phyloP scores from a whole-genome alignment of 2,329 filamentous ascomycete genomes.

The Tolypocladium pustulatum region DNA sequence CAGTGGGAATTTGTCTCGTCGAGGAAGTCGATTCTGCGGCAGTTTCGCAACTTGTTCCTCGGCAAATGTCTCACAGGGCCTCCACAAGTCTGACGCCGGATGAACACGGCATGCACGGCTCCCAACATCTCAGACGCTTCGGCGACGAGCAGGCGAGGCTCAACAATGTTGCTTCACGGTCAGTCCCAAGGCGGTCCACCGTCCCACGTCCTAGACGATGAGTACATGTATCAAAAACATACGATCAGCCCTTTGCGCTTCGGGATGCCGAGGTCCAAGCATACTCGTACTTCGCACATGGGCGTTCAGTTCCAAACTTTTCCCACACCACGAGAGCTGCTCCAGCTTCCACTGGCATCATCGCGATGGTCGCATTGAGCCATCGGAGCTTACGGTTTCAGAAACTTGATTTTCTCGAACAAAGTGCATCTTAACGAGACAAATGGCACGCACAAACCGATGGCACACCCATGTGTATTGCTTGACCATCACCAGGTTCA shows the following conservation, averaged over 20 bases:
- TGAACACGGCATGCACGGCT: background rate
- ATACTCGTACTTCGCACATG: background rate
- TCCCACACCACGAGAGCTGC: too few species aligned
- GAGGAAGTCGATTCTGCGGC: background rate
- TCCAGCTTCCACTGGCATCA: background rate
- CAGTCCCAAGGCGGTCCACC: background rate
- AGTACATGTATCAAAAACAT: background rate
- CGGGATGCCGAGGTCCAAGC: background rate
- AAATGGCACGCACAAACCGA: background rate
- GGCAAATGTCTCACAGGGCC: background rate
- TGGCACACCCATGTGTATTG: background rate
- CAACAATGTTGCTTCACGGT: background rate
- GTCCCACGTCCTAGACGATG: background rate
- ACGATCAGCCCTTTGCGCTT: background rate
- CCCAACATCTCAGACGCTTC: background rate
- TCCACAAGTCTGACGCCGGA: background rate
- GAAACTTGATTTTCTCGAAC: background rate
- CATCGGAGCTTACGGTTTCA: background rate
- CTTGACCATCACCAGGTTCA: background rate
- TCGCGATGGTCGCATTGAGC: background rate
- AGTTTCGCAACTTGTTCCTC: background rate
- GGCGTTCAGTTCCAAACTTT: too few species aligned
- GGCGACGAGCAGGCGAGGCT: background rate
- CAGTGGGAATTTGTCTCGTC: background rate
- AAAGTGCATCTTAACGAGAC: background rate